These are phyloP conservation scores for Backusella psychrophila DNA, from an alignment of 192 early-diverging fungal genomes.

Conservation along the genomic window DNA sequence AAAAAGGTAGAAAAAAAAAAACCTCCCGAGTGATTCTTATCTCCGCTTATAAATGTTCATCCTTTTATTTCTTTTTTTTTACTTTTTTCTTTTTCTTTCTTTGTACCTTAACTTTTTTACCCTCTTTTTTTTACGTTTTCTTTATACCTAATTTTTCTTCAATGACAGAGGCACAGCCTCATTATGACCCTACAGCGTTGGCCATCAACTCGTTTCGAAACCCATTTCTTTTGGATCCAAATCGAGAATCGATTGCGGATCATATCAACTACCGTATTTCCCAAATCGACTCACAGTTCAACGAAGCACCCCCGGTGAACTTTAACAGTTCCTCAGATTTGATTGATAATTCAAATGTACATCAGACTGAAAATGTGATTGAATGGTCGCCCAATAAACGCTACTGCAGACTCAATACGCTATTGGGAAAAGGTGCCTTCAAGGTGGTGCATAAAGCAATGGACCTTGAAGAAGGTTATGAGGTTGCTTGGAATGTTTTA, in stretches of 20 bases:
- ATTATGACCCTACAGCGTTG: background rate
- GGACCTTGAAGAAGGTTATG: conserved; percentile 68
- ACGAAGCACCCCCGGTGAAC: background rate
- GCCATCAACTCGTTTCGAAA: background rate
- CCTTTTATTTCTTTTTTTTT: background rate
- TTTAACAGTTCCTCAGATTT: background rate
- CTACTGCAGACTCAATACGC: conserved; percentile 35
- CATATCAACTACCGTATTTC: conserved; percentile 3
- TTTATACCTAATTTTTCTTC: background rate
- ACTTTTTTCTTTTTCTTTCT: background rate
- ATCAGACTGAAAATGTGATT: conserved; percentile 38
- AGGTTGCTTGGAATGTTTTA: conserved; percentile 66
- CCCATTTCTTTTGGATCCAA: background rate
- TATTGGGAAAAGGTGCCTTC: conserved; percentile 64
- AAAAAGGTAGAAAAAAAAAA: background rate
- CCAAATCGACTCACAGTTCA: background rate
- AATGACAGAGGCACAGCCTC: conserved; percentile 1
- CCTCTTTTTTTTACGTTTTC: conserved; percentile 3
- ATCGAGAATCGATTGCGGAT: background rate
- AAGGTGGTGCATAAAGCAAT: conserved; percentile 69
- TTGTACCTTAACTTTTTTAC: background rate
- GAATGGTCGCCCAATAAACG: conserved; percentile 47
- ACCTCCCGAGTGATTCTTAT: background rate
- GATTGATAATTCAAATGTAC: conserved; percentile 2
- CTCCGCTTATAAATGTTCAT: background rate